Base-by-base conservation (phyloP, 2,329 filamentous ascomycete genomes). In the Graphium sp. region DNA sequence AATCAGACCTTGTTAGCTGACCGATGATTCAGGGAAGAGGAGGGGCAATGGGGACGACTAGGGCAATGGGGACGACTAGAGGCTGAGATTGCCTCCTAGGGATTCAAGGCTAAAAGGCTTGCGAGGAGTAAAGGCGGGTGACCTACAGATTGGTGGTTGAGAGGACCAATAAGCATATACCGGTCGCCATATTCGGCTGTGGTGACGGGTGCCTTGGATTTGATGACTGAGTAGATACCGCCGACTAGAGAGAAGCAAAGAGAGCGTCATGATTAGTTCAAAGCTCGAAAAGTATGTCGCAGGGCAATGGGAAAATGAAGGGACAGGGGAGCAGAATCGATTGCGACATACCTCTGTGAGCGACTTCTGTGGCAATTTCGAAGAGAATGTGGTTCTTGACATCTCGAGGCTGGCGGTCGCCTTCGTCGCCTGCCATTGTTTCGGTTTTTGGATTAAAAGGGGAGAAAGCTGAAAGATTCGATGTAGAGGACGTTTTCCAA, bases 221-320 rank as follows among this genome's bases (percentile, higher is more conserved):
- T 98, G 56, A 98, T 75, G 39, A 98, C 89, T 11, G 87, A 95
- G 64, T 98, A 98, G 58, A 98, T 98, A 44, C 89, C 89, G 47
- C 89, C 89, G 36, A 98, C 89, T 91, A 33, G 26, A 18, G 2
- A 25, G 18, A n/a, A n/a, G n/a, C n/a, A n/a, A n/a, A n/a, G n/a
- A n/a, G n/a, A n/a, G n/a, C n/a, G n/a, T n/a, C n/a, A n/a, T n/a
- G n/a, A n/a, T n/a, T n/a, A n/a, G n/a, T n/a, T n/a, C n/a, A n/a
- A 22, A 22, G 20, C n/a, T 22, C 20, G 8, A 22, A 8, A 22
- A 8, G 20, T 22, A 22, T 8, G 20, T n/a, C 22, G n/a, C 28
- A 35, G 29, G 38, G 36, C 34, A 35, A 31, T 22, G 22, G 17
- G 20, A 31, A n/a, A 14, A 21, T 17, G 17, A 34, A 21, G 24